Percentiles rank a stretch among this genome's conserved stretches.
phyloP scores from a whole-genome alignment of 108 stramenopile species.

The Discostella pseudostelligera region DNA sequence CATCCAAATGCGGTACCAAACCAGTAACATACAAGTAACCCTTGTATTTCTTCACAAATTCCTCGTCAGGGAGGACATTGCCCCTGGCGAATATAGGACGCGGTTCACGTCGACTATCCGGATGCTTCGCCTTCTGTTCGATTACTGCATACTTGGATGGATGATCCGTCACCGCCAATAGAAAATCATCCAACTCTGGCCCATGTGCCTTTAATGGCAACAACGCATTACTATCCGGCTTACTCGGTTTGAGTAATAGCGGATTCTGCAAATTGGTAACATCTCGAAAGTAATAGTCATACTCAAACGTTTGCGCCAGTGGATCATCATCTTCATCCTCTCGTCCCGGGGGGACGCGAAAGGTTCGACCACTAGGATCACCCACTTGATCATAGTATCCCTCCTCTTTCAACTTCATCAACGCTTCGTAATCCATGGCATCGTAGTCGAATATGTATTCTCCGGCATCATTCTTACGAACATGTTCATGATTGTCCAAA shows the following conservation, averaged over 20 bases:
- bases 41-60: slow-evolving; percentile 63
- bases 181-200: slow-evolving; percentile 59
- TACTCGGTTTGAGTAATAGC: slow-evolving; percentile 19
- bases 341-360: slow-evolving; percentile 7
- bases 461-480: slow-evolving; percentile 27
- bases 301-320: slow-evolving; percentile 27
- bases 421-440: slow-evolving; percentile 11
- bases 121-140: slow-evolving; percentile 45
- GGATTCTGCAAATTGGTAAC: slow-evolving; percentile 32
- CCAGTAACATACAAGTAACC: slow-evolving; percentile 75
- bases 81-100: slow-evolving; percentile 55
- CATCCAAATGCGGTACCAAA: slow-evolving; percentile 58
- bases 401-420: slow-evolving; percentile 13
- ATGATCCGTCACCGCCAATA: slow-evolving; percentile 61
- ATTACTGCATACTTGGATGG: slow-evolving; percentile 69
- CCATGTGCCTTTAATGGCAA: slow-evolving; percentile 41
- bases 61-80: slow-evolving; percentile 50
- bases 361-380: slow-evolving; percentile 11
- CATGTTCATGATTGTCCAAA: slow-evolving; percentile 45
- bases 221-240: slow-evolving; percentile 30
- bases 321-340: slow-evolving; percentile 22
- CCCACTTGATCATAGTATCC: slow-evolving; percentile 8
- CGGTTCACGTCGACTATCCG: slow-evolving; percentile 68
- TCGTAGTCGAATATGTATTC: slow-evolving; percentile 33
- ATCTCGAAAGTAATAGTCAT: slow-evolving; percentile 45